phyloP scores from a whole-genome alignment of 768 basidiomycete genomes.

The Ramaria sp. region DNA sequence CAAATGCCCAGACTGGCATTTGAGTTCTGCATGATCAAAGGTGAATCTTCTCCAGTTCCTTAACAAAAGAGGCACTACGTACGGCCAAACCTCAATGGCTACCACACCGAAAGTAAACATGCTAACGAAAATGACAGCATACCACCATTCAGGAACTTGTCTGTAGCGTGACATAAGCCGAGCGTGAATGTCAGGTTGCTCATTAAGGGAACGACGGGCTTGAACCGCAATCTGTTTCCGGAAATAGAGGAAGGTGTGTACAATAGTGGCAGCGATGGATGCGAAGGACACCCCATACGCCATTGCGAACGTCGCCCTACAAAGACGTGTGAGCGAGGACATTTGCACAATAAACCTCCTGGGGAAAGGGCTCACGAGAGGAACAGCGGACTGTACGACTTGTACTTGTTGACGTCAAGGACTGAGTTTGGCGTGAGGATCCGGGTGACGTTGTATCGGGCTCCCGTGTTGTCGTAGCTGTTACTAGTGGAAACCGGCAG shows the following conservation, averaged over 20 bases:
- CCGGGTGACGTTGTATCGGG: slow-evolving; percentile 42
- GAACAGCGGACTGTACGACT: slow-evolving; percentile 50
- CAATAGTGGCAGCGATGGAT: slow-evolving; percentile 62
- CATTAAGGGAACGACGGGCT: slow-evolving; percentile 55
- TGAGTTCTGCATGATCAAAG: slow-evolving; percentile 28
- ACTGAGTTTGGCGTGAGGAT: slow-evolving; percentile 46
- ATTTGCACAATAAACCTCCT: slow-evolving; percentile 21
- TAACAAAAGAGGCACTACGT: slow-evolving; percentile 36
- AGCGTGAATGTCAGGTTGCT: slow-evolving; percentile 80
- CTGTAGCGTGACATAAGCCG: slow-evolving; percentile 68
- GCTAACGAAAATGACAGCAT: slow-evolving; percentile 47
- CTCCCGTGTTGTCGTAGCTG: slow-evolving; percentile 58
- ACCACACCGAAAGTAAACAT: slow-evolving; percentile 65
- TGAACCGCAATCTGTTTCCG: slow-evolving; percentile 72
- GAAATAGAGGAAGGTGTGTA: slow-evolving; percentile 64
- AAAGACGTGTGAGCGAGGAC: slow-evolving; percentile 13
- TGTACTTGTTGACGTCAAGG: slow-evolving; percentile 45
- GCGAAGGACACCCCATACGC: slow-evolving; percentile 80
- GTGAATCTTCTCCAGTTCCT: background rate
- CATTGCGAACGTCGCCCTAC: slow-evolving; percentile 56
- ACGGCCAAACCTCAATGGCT: slow-evolving; percentile 64
- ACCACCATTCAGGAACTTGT: slow-evolving; percentile 86
- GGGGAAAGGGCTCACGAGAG: slow-evolving; percentile 31
- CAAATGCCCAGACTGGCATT: slow-evolving; percentile 66
- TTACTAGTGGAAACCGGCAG: slow-evolving; percentile 46